phyloP scores from a whole-genome alignment of 176 grass and related monocot species.

The Alloteropsis semialata region DNA sequence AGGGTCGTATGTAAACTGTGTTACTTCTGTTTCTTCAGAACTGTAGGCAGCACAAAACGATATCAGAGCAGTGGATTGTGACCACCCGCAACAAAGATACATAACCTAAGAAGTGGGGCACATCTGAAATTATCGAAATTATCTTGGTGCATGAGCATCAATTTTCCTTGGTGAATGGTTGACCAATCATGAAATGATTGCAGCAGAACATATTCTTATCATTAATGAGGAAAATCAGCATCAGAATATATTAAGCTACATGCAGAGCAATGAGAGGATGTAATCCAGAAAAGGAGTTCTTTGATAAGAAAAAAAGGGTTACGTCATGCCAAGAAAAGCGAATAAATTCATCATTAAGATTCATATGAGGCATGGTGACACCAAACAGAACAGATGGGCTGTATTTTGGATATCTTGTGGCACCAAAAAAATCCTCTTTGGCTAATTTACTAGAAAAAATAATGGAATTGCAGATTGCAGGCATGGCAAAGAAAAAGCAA shows the following conservation, averaged over 20 bases:
- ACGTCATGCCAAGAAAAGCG: neutral
- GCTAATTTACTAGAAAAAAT: neutral
- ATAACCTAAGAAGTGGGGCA: neutral
- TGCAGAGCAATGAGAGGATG: neutral
- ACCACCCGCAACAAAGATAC: neutral
- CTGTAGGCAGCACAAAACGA: neutral
- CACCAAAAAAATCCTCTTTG: neutral
- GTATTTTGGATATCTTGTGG: neutral
- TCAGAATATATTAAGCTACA: neutral
- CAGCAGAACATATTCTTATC: neutral
- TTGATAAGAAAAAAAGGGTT: neutral
- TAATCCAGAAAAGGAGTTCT: neutral
- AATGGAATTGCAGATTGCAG: neutral
- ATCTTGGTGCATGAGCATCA: neutral
- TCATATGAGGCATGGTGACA: neutral
- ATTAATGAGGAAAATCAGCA: constrained; percentile 11
- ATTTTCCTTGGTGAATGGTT: constrained; percentile 5
- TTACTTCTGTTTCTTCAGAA: neutral
- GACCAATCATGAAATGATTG: neutral
- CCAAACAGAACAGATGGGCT: neutral
- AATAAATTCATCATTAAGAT: neutral
- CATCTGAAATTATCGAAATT: neutral
- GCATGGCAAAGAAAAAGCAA: neutral
- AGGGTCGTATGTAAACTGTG: neutral
- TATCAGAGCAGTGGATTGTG: neutral